Base-by-base conservation (phyloP, 2,329 filamentous ascomycete species). In the Cercospora zeina region DNA sequence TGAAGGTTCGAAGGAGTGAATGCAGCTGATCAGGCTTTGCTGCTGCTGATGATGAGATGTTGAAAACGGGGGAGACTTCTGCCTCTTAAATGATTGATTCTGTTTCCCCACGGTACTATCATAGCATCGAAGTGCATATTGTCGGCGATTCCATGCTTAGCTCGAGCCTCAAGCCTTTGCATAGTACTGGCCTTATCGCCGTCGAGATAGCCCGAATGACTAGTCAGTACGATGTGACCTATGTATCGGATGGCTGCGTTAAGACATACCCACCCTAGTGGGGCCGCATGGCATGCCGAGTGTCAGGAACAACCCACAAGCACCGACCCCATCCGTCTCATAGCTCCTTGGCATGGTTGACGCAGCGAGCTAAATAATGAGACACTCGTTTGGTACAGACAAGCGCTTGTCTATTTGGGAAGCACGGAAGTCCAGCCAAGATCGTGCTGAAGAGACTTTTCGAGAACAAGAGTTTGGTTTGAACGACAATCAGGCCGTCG, bases 281-380 rank as follows among this genome's bases (percentile, higher is more conserved):
- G 42, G 13, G 42, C 19, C 42, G 27, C 42, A 47, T 24, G 42
- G 21, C 19, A 47, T 19, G 42, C 42, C 11, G 42, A 47, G 42
- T 4, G 27, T 3, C 42, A 47, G 21, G 27, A 19, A 47, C 21
- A 47, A 19, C 21, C 42, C 42, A 5, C 4, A 47, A 27, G 42
- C 42, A 47, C 27, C 14, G 16, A 47, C 42, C 9, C 42, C 42
- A 10, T 10, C 19, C 21, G 9, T 47, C 2, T 13, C 19, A 47
- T 47, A 47, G 42, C 42, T 47, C 42, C 42, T 47, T 13, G 42
- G 42, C 42, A 47, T 47, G 42, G 4, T 47, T 13, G 42, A 47
- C 13, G 19, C 42, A 27, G 19, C 42, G 42, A 47, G 21, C 42
- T 47, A 47, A 47, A 24, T 47, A 47, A 27, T 19, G 42, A 47